Evolutionary conservation across 495 filamentous ascomycete species (phyloP).

Genomic region (Chaetomidium leptoderma): DNA sequence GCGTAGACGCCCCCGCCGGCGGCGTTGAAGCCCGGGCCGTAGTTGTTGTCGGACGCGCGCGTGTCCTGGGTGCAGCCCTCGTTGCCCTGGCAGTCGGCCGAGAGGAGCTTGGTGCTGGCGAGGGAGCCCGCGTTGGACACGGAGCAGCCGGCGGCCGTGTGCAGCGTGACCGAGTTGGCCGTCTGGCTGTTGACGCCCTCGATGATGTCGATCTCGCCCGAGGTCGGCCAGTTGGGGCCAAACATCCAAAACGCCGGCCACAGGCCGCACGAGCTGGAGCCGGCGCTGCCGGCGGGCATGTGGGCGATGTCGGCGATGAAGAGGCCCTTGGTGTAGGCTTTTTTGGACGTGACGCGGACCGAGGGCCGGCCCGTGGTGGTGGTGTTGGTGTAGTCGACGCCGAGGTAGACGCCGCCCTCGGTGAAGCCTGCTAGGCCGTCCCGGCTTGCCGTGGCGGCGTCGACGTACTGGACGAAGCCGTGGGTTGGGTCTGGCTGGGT

Average conservation of each 20-base stretch:
- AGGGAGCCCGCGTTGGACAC: slow-evolving; percentile 48
- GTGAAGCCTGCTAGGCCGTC: slow-evolving; percentile 55
- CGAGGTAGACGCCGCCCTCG: slow-evolving; percentile 49
- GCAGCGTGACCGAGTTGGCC: slow-evolving; percentile 67
- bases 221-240: slow-evolving; percentile 69
- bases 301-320: slow-evolving; percentile 71
- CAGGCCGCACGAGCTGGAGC: slow-evolving; percentile 50
- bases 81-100: slow-evolving; percentile 45
- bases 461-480: slow-evolving; percentile 65
- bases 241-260: slow-evolving; percentile 66
- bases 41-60: slow-evolving; percentile 48
- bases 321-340: slow-evolving; percentile 62
- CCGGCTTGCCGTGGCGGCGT: slow-evolving; percentile 51
- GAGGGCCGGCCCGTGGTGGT: slow-evolving; percentile 58
- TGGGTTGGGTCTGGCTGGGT: slow-evolving; percentile 58
- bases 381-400: slow-evolving; percentile 48
- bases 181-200: slow-evolving; percentile 72
- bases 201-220: slow-evolving; percentile 89
- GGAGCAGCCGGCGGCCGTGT: slow-evolving; percentile 63
- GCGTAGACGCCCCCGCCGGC: slow-evolving; percentile 73
- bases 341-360: slow-evolving; percentile 64
- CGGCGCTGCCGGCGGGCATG: slow-evolving; percentile 58
- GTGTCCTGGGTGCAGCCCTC: slow-evolving; percentile 48
- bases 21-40: slow-evolving; percentile 68
- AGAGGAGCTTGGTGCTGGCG: slow-evolving; percentile 43